phyloP scores from a whole-genome alignment of 208 protist species.

The Leishmania guyanensis region DNA sequence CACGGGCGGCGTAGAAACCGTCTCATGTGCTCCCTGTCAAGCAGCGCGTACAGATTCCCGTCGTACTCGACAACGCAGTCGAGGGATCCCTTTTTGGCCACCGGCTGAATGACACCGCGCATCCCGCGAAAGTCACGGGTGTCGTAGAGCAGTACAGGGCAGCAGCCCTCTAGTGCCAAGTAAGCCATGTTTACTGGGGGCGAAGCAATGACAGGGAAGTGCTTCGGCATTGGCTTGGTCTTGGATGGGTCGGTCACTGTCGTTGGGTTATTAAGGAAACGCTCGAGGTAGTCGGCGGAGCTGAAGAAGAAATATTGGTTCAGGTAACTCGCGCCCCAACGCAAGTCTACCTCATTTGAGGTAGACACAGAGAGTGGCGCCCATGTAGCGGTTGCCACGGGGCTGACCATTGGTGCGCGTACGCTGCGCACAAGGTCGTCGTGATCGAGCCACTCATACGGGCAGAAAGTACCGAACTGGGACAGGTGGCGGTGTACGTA shows the following conservation, averaged over 20 bases:
- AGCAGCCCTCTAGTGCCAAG: slow-evolving; percentile 84
- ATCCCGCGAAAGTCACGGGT: slow-evolving; percentile 79
- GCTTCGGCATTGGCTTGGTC: slow-evolving; percentile 51
- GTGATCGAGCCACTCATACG: slow-evolving; percentile 78
- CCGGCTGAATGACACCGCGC: slow-evolving; percentile 74
- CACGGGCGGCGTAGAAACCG: slow-evolving; percentile 86
- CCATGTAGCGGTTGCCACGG: not conserved
- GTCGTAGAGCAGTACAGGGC: slow-evolving; percentile 90
- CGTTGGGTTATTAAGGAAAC: slow-evolving; percentile 67
- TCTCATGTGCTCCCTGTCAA: slow-evolving; percentile 47
- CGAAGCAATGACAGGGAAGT: slow-evolving; percentile 13
- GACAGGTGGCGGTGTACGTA: slow-evolving; percentile 51
- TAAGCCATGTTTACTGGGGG: slow-evolving; percentile 13
- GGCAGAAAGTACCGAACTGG: slow-evolving; percentile 80
- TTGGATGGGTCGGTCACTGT: slow-evolving; percentile 52
- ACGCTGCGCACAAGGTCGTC: slow-evolving; percentile 50
- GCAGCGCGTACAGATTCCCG: slow-evolving; percentile 71
- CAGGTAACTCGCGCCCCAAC: slow-evolving; percentile 58
- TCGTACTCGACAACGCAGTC: slow-evolving; percentile 78
- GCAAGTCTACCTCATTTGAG: slow-evolving; percentile 16
- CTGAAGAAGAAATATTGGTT: slow-evolving; percentile 84
- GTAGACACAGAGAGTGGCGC: not conserved
- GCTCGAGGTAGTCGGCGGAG: slow-evolving; percentile 43
- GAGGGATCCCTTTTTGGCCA: slow-evolving; percentile 62
- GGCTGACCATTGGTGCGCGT: not conserved